A percentile compares a stretch with the other conserved stretches of the same genome.
These are phyloP conservation scores for Umbilicus rupestris DNA, from an alignment of 164 flowering plant species.

Conservation along the genomic window DNA sequence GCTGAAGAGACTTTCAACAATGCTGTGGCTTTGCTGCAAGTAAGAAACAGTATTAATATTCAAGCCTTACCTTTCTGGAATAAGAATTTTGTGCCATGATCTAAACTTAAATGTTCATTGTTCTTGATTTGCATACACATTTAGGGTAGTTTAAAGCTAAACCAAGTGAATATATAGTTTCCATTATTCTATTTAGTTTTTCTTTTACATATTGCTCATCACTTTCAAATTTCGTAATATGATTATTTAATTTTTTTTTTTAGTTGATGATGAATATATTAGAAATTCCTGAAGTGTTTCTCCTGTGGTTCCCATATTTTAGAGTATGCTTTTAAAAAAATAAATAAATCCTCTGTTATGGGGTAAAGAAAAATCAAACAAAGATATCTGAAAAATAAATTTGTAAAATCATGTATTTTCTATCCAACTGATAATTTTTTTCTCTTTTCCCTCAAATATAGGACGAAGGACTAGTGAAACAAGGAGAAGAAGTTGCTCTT, in stretches of 20 bases:
- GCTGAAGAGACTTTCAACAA: constrained; percentile 71
- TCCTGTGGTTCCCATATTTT: background rate
- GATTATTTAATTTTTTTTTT: background rate
- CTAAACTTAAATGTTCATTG: background rate
- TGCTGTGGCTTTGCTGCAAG: constrained; percentile 62
- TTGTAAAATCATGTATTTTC: background rate
- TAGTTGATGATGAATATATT: background rate
- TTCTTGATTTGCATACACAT: background rate
- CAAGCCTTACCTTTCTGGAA: background rate
- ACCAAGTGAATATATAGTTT: too few relatives aligned
- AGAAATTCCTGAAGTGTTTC: background rate
- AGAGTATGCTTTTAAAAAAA: background rate
- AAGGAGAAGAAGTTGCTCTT: constrained; percentile 87
- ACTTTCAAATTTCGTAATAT: background rate
- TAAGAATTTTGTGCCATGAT: background rate
- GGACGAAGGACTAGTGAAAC: constrained; percentile 90
- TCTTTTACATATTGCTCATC: background rate
- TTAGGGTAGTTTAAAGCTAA: too few relatives aligned
- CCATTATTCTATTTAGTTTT: too few relatives aligned
- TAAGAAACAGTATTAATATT: constrained; percentile 10
- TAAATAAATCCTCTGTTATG: background rate
- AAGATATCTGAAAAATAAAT: background rate
- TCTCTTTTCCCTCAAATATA: constrained; percentile 15
- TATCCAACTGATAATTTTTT: background rate
- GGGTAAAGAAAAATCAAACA: background rate